Evolutionary conservation across 2,329 filamentous ascomycete species (phyloP).

Genomic region (Fusarium succisae): DNA sequence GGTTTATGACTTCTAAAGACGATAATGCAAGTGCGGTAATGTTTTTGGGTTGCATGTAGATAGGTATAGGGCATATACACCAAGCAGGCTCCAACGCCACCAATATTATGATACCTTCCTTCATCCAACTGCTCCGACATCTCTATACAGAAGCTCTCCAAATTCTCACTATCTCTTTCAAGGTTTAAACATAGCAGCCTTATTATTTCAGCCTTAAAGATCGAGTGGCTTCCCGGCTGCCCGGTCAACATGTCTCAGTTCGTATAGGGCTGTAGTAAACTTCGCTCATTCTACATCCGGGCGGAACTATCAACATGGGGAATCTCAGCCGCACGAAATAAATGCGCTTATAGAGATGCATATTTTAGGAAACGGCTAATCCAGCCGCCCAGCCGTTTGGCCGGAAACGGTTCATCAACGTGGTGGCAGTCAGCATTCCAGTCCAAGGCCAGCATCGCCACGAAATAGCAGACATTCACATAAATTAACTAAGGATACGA

Average conservation of each 20-base stretch:
- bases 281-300: background rate
- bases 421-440: background rate
- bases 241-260: background rate
- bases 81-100: background rate
- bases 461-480: background rate
- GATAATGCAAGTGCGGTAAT: background rate
- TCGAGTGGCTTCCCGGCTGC: background rate
- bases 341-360: background rate
- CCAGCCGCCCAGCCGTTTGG: background rate
- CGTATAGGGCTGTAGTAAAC: background rate
- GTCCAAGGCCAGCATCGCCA: background rate
- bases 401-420: background rate
- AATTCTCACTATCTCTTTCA: background rate
- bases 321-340: background rate
- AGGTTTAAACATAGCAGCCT: rapidly evolving
- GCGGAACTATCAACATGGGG: background rate
- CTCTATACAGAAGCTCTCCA: background rate
- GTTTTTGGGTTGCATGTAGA: background rate
- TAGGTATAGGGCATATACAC: background rate
- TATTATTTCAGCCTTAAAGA: background rate
- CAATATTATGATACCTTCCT: background rate
- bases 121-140: background rate
- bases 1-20: background rate
- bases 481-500: background rate
- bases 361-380: background rate